Evolutionary conservation across 2,329 filamentous ascomycete genomes (phyloP), one percentile per base, ranked within the genome.

Genomic region (Cladobotryum protrusum): DNA sequence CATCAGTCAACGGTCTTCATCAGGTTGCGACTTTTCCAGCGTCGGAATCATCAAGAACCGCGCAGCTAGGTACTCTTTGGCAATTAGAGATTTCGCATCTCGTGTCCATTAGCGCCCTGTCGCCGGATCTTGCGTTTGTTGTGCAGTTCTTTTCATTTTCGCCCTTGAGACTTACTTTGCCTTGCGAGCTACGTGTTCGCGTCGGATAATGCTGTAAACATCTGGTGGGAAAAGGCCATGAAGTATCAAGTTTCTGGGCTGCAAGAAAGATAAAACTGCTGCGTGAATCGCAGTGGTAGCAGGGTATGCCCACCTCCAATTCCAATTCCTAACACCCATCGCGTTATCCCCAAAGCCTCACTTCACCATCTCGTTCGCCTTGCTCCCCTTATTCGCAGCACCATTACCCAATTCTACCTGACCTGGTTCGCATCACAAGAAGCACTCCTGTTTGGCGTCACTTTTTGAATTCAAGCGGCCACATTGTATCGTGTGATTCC

Each of bases 201-300:
- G 54, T 52, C 59, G 54, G 61, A 63, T 57, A 54, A 64, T 63
- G 52, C 55, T 64, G 64, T 67, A 67, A 67, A 65, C 61, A 59
- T 57, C 63, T 57, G 54, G 57, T 55, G 61, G 58, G 56, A 17
- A 52, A 53, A 50, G 49, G 49, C 48, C 39, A 56, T 56, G 47
- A 54, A 48, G 45, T 48, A 46, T 44, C 51, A 41, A 15, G 48
- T 50, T 45, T 48, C 50, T 49, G 49, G 51, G 46, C 48, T 42
- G 54, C 48, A 61, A 60, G 47, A 58, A 61, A 55, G 55, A 57
- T 57, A 43, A 37, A 59, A 43, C 54, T 55, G 48, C 51, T 48
- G 53, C 52, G 57, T 54, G 52, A 57, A 54, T 47, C 56, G 47
- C 55, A 57, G 57, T 44, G 48, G 48, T 56, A 59, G 57, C 58